Percentiles rank a stretch among this genome's conserved stretches.
Conservation (phyloP, 352 stramenopile genomes). For the Globisporangium cederbergense region DNA sequence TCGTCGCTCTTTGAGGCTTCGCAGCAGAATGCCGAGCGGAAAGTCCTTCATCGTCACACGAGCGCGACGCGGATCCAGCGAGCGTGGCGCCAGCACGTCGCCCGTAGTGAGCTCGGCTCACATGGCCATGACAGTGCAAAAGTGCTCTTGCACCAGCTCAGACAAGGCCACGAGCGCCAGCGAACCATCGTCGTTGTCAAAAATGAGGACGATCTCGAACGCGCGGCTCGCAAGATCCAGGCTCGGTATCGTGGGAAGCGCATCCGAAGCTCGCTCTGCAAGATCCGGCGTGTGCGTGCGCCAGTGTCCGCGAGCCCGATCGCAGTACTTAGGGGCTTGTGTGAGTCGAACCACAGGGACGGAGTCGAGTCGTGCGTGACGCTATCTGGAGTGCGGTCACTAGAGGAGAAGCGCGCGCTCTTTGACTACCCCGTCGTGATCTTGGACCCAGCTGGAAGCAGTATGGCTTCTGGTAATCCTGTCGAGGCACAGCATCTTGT, state of each 20-base stretch:
- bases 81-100: slow-evolving; percentile 31
- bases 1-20: slow-evolving; percentile 4
- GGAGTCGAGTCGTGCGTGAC: slow-evolving; percentile 29
- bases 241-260: slow-evolving; percentile 45
- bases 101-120: background rate
- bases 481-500: slow-evolving; percentile 33
- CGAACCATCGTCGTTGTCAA: background rate
- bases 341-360: slow-evolving; percentile 19
- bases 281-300: slow-evolving; percentile 27
- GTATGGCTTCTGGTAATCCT: background rate
- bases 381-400: slow-evolving; percentile 22
- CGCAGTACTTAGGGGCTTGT: slow-evolving; percentile 23
- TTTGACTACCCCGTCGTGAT: slow-evolving; percentile 49
- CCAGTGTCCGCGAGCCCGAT: slow-evolving; percentile 29
- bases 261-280: slow-evolving; percentile 34
- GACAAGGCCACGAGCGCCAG: slow-evolving; percentile 31
- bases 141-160: slow-evolving; percentile 43
- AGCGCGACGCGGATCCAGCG: slow-evolving; percentile 34
- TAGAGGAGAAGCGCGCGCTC: slow-evolving; percentile 40
- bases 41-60: slow-evolving; percentile 11
- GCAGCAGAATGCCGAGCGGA: slow-evolving; percentile 15
- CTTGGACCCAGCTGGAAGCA: slow-evolving; percentile 10
- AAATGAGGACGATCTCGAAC: slow-evolving; percentile 18
- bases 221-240: slow-evolving; percentile 51
- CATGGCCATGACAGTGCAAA: slow-evolving; percentile 20